Base-by-base conservation (phyloP, 768 basidiomycete species). In the Dioszegia aurantiaca region DNA sequence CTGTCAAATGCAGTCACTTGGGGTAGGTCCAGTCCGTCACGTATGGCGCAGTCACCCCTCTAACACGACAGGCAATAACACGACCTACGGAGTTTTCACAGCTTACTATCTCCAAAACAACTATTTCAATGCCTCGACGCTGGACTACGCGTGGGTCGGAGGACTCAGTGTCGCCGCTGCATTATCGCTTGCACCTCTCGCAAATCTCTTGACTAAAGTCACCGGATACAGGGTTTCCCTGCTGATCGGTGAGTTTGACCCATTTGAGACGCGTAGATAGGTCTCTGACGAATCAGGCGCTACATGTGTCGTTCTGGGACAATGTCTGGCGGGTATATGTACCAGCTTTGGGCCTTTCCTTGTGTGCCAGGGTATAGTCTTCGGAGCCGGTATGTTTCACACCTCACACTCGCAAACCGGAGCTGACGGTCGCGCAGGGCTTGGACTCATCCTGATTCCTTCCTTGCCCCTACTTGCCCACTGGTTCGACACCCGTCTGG, bases 41-140 rank as follows among this genome's bases (percentile, higher is more conserved):
- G 10, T 10, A n/a, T 37, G 6, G 21, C 23, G 51, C 45, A 4
- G 23, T 26, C 33, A 6, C 24, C 9, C 24, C 44, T 28, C 45
- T 56, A 31, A 51, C 12, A 1, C 16, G n/a, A 3, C 55, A 72
- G 73, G 73, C 28, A 58, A 66, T 39, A 73, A 73, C 45, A 70
- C 68, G 17, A 67, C 69, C 12, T 75, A 72, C 41, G 72, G 74
- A 16, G 72, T 75, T 6, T 75, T 67, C 60, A 60, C 58, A 10
- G 51, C 63, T 2, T 69, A 58, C 33, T 67, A 63, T 37, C 63
- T 61, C n/a, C 37, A 56, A 28, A 57, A 65, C 60, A 69, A 66
- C 54, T 63, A 68, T 36, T 69, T 65, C 23, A 28, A 57, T 33
- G 65, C 65, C 24, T 53, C 62, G 19, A 58, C 55, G n/a, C 45